A percentile compares a stretch with the other conserved stretches of the same genome.
Conservation (phyloP, 2,329 filamentous ascomycete species). For the Fusarium sp. region DNA sequence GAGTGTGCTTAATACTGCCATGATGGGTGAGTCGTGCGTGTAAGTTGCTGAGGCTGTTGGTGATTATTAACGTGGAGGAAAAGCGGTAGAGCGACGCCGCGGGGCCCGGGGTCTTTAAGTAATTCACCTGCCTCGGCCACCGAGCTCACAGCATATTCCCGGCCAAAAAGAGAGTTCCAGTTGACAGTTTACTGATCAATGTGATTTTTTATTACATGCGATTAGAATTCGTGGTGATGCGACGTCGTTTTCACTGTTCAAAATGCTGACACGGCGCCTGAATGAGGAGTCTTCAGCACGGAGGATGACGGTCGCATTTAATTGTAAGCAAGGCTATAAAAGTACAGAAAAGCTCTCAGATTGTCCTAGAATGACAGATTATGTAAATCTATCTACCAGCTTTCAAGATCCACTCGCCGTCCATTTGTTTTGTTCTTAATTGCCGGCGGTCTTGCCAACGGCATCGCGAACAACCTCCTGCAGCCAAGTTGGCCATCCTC, state of each 20-base stretch:
- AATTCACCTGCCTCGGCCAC: not conserved
- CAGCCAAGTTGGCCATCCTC: conserved; percentile 53
- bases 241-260: not conserved
- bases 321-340: not conserved
- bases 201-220: rapidly evolving
- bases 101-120: not conserved
- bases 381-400: not conserved
- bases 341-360: not conserved
- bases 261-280: rapidly evolving
- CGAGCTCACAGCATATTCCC: not conserved
- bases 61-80: not conserved
- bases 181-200: rapidly evolving
- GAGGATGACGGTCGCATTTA: not conserved
- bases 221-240: not conserved
- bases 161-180: not conserved
- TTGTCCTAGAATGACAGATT: rapidly evolving
- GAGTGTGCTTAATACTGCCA: not conserved
- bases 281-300: not conserved
- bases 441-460: conserved; percentile 25
- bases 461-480: conserved; percentile 46
- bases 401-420: not conserved
- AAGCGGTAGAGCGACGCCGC: not conserved
- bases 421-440: not conserved
- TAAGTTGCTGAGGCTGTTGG: not conserved
- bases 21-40: not conserved